Conservation (phyloP, 768 basidiomycete species). For the Leccinum subtestaceum region DNA sequence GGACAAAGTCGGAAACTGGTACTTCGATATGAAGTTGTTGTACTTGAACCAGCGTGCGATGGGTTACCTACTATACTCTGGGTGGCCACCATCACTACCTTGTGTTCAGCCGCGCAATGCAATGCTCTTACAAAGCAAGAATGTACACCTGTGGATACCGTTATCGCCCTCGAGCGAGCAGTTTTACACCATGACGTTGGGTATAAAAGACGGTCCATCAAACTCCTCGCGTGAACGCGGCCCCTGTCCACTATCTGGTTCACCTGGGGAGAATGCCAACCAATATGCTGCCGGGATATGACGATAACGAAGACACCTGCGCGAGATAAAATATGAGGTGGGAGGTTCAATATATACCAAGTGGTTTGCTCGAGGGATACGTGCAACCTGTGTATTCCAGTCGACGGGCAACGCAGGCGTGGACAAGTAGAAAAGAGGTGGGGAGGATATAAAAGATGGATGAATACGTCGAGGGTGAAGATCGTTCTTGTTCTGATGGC, state of each 20-base stretch:
- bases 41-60: no score
- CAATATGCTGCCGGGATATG: constrained; percentile 14
- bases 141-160: no score
- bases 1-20: no score
- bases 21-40: no score
- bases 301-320: constrained; percentile 9
- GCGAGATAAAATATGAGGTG: constrained; percentile 7
- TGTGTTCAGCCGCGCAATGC: no score
- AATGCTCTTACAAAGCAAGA: no score
- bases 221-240: not conserved
- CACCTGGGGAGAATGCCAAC: constrained; percentile 8
- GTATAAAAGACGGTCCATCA: no score
- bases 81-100: no score
- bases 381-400: constrained; percentile 14
- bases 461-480: not conserved
- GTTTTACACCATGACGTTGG: no score
- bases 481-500: not conserved
- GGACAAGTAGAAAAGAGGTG: not conserved
- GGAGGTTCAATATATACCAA: constrained; percentile 10
- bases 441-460: not conserved
- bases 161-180: no score
- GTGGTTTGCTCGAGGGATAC: constrained; percentile 15
- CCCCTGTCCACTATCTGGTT: not conserved
- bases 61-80: no score
- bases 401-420: not conserved